phyloP scores from a whole-genome alignment of 108 stramenopile genomes.

The Conticribra weissflogii region DNA sequence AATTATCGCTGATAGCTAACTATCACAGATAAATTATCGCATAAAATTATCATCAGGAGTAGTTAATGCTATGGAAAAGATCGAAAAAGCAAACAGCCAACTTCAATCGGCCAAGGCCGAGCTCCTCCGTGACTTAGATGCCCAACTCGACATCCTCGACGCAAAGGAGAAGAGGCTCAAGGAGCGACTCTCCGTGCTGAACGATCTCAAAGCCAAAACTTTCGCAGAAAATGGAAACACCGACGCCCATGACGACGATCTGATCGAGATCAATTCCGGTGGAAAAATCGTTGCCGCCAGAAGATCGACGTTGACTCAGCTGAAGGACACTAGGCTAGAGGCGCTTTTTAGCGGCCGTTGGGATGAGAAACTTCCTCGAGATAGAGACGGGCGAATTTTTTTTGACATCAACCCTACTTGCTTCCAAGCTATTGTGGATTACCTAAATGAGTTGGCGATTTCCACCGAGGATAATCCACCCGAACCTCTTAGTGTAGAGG shows the following conservation, averaged over 20 bases:
- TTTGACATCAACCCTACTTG: too few relatives aligned
- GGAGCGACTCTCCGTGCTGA: background rate
- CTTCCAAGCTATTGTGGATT: too few relatives aligned
- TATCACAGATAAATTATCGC: too few relatives aligned
- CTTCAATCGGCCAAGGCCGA: background rate
- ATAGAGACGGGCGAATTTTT: too few relatives aligned
- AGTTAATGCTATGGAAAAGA: background rate
- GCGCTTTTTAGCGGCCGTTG: conserved; percentile 25
- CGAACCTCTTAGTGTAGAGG: conserved; percentile 17
- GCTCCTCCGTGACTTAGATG: background rate
- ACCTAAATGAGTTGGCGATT: too few relatives aligned
- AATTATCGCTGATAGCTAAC: too few relatives aligned
- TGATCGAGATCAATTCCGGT: conserved; percentile 8
- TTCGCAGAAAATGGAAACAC: background rate
- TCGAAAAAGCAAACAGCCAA: background rate
- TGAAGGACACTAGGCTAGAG: conserved; percentile 14
- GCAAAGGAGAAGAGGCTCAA: conserved; percentile 1
- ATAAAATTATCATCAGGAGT: too few relatives aligned
- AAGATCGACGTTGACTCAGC: conserved; percentile 8
- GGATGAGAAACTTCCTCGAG: too few relatives aligned
- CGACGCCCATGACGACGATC: conserved; percentile 4
- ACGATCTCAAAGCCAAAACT: conserved; percentile 8
- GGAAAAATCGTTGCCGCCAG: conserved; percentile 2
- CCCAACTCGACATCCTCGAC: background rate
- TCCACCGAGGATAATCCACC: too few relatives aligned